Evolutionary conservation across 805 yeast genomes (phyloP).

Genomic region (Ogataea nitratoaversa): DNA sequence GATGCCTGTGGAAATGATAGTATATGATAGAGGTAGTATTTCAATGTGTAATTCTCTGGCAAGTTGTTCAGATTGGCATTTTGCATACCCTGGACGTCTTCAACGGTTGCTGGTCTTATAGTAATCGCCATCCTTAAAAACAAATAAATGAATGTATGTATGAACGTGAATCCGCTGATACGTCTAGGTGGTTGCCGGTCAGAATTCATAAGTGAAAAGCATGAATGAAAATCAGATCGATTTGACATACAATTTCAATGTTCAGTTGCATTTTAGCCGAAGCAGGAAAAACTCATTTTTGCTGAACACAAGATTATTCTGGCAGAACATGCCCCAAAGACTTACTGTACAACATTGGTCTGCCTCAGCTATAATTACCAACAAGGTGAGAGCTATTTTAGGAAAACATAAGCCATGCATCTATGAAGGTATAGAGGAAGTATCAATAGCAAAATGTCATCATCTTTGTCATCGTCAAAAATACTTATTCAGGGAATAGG

Average conservation of each 20-base stretch:
- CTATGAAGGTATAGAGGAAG: no score
- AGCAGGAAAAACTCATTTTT: not conserved
- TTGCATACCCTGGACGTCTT: conserved; percentile 92
- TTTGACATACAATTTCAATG: not conserved
- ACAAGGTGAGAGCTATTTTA: no score
- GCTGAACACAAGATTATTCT: conserved; percentile 2
- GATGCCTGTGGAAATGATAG: conserved; percentile 98
- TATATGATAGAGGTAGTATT: conserved; percentile 90
- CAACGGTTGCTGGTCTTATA: conserved; percentile 80
- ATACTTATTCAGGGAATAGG: conserved; percentile 21
- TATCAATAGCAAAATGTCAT: conserved; percentile 10
- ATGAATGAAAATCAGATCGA: no score
- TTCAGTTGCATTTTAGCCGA: not conserved
- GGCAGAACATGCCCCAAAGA: no score
- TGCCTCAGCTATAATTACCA: no score
- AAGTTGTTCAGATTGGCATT: conserved; percentile 87
- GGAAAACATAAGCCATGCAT: no score
- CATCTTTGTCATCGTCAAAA: conserved; percentile 16
- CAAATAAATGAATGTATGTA: not conserved
- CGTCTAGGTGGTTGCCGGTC: no score
- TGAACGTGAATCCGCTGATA: not conserved
- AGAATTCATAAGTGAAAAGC: no score
- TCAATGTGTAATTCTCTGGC: conserved; percentile 91
- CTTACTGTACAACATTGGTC: no score
- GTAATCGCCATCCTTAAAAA: conserved; percentile 63